Conservation (phyloP, 2,329 filamentous ascomycete genomes). For the Aspergillus sp. region DNA sequence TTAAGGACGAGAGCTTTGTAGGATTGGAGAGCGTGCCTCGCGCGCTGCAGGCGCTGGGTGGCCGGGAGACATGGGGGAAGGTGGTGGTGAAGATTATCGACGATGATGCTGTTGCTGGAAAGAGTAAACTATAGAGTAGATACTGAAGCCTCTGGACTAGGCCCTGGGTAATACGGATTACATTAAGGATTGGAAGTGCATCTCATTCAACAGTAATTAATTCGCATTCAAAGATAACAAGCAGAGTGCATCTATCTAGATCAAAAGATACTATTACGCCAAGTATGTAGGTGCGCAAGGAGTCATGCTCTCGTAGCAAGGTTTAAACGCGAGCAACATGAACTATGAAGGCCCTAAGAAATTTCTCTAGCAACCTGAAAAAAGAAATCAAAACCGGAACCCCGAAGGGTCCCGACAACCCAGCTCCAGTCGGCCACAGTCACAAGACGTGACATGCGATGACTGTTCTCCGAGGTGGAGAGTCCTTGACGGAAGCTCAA, state of each 20-base stretch:
- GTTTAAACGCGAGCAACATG: conserved; percentile 38
- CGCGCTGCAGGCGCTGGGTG: conserved; percentile 75
- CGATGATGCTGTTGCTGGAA: conserved; percentile 56
- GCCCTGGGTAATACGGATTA: not conserved
- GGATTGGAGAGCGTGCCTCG: conserved; percentile 77
- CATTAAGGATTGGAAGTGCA: not conserved
- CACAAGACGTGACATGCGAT: conserved; percentile 45
- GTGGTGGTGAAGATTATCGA: conserved; percentile 86
- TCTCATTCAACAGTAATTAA: not conserved
- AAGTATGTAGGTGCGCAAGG: conserved; percentile 46
- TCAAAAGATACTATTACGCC: not conserved
- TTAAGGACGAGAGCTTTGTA: conserved; percentile 76
- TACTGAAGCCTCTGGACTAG: not conserved
- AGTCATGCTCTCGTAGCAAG: conserved; percentile 48
- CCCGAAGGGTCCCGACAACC: conserved; percentile 27
- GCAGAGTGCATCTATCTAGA: not conserved
- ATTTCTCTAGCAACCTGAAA: conserved; percentile 41
- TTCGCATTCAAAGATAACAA: not conserved
- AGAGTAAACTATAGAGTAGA: conserved; percentile 41
- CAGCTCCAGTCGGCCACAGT: conserved; percentile 45
- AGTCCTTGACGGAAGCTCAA: conserved; percentile 27
- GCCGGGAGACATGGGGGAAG: conserved; percentile 90
- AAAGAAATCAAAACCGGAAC: conserved; percentile 9
- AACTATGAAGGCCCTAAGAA: conserved; percentile 49
- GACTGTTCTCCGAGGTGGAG: conserved; percentile 38